Evolutionary conservation across 108 stramenopile species (phyloP).

Genomic region (Fragilaria radians): DNA sequence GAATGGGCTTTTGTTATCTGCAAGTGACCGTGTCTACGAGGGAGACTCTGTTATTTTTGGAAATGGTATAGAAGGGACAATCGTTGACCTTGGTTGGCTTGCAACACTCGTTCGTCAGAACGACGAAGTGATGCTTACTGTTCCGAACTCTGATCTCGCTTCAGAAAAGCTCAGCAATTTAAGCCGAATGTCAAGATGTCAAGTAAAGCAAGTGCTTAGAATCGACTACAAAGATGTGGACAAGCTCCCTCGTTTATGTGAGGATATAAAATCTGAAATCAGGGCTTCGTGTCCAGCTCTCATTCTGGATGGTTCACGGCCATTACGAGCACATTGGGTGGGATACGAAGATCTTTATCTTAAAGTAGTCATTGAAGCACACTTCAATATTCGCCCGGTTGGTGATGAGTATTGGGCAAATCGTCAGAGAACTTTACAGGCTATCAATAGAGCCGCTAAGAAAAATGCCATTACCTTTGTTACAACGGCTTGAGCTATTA

Average conservation of each 20-base stretch:
- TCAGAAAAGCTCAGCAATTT: slow-evolving; percentile 51
- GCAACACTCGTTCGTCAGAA: slow-evolving; percentile 21
- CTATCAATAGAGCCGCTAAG: slow-evolving; percentile 56
- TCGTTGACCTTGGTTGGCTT: slow-evolving; percentile 27
- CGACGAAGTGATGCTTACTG: slow-evolving; percentile 31
- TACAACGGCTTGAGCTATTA: not conserved
- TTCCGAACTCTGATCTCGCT: slow-evolving; percentile 40
- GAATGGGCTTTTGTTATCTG: slow-evolving; percentile 45
- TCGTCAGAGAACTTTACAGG: slow-evolving; percentile 47
- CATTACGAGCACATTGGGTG: slow-evolving; percentile 52
- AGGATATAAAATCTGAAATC: slow-evolving; percentile 62
- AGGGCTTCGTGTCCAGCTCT: slow-evolving; percentile 38
- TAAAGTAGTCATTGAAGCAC: slow-evolving; percentile 54
- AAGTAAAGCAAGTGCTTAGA: slow-evolving; percentile 52
- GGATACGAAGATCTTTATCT: slow-evolving; percentile 39
- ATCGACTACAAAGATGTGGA: slow-evolving; percentile 42
- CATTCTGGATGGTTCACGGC: slow-evolving; percentile 55
- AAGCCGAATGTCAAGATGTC: slow-evolving; percentile 37
- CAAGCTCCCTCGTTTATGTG: slow-evolving; percentile 42
- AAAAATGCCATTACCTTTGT: slow-evolving; percentile 45
- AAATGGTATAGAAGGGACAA: slow-evolving; percentile 16
- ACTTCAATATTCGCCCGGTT: slow-evolving; percentile 44
- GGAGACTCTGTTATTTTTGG: slow-evolving; percentile 50
- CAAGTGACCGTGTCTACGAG: slow-evolving; percentile 50
- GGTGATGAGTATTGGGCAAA: slow-evolving; percentile 56